Evolutionary conservation across 441 rosid genomes (phyloP).

Genomic region (Brassica balearica): DNA sequence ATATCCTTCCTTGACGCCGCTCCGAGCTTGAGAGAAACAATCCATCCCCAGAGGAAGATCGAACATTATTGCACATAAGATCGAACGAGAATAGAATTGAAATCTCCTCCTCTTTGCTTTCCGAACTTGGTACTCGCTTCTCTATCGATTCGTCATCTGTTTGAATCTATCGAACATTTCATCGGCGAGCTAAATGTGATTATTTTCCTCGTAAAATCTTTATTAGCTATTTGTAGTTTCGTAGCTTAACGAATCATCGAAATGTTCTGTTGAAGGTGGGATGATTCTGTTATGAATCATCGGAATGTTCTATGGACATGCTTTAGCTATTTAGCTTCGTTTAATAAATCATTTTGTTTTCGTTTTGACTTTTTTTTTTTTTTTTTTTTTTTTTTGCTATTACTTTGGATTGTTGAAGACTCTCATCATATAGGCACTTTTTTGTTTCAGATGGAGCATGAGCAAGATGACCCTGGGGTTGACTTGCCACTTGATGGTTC

Average conservation of each 20-base stretch:
- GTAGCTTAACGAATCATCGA: background rate
- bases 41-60: background rate
- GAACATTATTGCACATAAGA: no score
- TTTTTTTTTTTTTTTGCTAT: no score
- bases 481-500: slow-evolving; percentile 41
- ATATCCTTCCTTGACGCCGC: slow-evolving; percentile 44
- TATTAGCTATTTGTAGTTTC: background rate
- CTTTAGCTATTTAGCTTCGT: no score
- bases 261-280: background rate
- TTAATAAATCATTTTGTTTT: no score
- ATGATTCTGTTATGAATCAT: no score
- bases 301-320: no score
- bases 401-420: no score
- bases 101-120: background rate
- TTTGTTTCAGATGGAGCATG: slow-evolving; percentile 67
- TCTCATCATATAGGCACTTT: no score
- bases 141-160: background rate
- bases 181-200: slow-evolving; percentile 35
- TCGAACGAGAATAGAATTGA: background rate
- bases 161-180: slow-evolving; percentile 16
- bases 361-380: no score
- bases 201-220: background rate
- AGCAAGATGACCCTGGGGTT: slow-evolving; percentile 47
- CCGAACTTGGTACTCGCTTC: slow-evolving; percentile 31
- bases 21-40: slow-evolving; percentile 3